phyloP scores from a whole-genome alignment of 495 filamentous ascomycete species.

The Hypomontagnella submonticulosa region DNA sequence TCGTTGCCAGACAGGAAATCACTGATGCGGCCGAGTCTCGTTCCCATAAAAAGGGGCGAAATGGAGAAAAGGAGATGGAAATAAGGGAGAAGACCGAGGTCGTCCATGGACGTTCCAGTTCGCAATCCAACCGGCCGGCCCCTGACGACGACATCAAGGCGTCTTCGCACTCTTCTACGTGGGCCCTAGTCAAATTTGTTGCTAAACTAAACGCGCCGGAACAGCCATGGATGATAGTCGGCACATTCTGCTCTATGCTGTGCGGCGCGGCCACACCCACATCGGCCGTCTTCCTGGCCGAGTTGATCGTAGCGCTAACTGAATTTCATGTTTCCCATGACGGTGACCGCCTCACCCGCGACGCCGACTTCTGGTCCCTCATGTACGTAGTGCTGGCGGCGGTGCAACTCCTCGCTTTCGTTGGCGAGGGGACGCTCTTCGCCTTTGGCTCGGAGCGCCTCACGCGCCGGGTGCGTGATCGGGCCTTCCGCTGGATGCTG shows the following conservation, averaged over 20 bases:
- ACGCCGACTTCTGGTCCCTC: constrained; percentile 86
- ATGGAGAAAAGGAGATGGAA: constrained; percentile 54
- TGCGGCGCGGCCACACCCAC: too few relatives aligned
- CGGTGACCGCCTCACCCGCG: constrained; percentile 48
- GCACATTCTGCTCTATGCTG: too few relatives aligned
- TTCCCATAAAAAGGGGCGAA: constrained; percentile 58
- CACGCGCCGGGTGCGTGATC: constrained; percentile 80
- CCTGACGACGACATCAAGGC: too few relatives aligned
- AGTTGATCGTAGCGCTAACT: too few relatives aligned
- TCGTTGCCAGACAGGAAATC: constrained; percentile 86
- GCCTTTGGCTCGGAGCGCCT: constrained; percentile 86
- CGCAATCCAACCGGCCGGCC: too few relatives aligned
- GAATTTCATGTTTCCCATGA: constrained; percentile 50
- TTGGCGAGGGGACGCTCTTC: constrained; percentile 76
- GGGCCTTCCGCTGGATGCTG: constrained; percentile 86
- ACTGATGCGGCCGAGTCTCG: constrained; percentile 71
- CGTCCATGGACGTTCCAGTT: too few relatives aligned
- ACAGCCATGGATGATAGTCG: too few relatives aligned
- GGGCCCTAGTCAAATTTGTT: too few relatives aligned
- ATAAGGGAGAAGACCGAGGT: constrained; percentile 56
- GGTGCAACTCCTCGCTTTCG: constrained; percentile 75
- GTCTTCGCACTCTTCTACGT: too few relatives aligned
- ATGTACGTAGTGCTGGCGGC: constrained; percentile 96
- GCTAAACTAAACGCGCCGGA: too few relatives aligned
- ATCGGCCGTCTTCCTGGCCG: too few relatives aligned